Base-by-base conservation (phyloP, 306 rosid genomes). In the Spatholobus suberectus region DNA sequence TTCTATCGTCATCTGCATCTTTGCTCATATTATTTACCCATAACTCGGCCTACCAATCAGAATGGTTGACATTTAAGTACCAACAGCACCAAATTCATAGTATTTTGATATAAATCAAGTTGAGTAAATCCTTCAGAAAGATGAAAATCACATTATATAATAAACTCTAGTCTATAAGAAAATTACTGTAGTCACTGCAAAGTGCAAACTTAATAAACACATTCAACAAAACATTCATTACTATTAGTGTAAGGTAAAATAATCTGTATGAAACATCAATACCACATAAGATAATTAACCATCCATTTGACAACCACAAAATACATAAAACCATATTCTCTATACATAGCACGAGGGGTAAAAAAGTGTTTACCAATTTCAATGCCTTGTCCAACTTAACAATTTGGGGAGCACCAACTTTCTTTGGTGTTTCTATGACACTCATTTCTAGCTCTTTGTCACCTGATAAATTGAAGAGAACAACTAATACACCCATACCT, bases 11-110 rank as follows among this genome's bases (percentile, higher is more conserved):
- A 63, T 84, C 90, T 27, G 69, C 90, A 58, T 65, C 85, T 77
- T 82, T 51, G 77, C 90, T 83, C 98, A 95, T 90, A 49, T 85
- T 88, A 71, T 81, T 89, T 71, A 92, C 91, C 98, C 94, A 95
- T 85, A 68, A 73, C 81, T 90, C 88, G 23, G 98, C 98, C 98
- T 93, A 90, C 89, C 81, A 35, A 86, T 66, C 68, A 77, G 58
- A 66, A 77, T 17, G 43, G 23, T 47, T 57, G 15, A 69, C 37
- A 78, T 52, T 32, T 68, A 59, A 59, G 21, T 35, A 81, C 15
- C 14, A 52, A 37, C 26, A 73, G 12, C 63, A 78, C 14, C 41
- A n/a, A 74, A 58, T 34, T 73, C 17, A 55, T 69, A 72, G 78
- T 57, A 73, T 57, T 82, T 54, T 38, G 2, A 20, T 15, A 70